Percentiles rank a stretch among this genome's conserved stretches.
Evolutionary conservation across 2,329 filamentous ascomycete species (phyloP).

Genomic region (Dryadomyces quercus-mongolicae): DNA sequence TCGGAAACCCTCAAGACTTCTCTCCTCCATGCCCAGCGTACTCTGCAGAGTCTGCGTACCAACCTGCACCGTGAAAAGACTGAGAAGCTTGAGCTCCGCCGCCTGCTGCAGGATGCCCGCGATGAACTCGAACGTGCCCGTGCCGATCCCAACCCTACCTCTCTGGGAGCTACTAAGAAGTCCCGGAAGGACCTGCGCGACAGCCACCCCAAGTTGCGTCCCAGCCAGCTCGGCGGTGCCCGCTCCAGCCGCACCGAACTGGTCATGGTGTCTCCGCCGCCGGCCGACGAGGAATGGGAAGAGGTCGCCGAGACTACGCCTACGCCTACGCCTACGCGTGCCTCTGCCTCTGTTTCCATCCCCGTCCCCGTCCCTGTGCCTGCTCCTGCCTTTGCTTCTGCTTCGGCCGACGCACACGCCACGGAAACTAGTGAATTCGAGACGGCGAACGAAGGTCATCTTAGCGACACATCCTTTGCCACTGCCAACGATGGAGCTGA

Average conservation of each 20-base stretch:
- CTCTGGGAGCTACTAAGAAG: conserved; percentile 38
- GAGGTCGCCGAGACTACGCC: conserved; percentile 39
- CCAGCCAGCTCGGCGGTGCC: conserved; percentile 63
- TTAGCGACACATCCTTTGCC: conserved; percentile 49
- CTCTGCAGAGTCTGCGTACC: conserved; percentile 90
- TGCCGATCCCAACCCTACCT: conserved; percentile 28
- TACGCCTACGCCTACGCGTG: background rate
- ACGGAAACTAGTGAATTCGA: conserved; percentile 58
- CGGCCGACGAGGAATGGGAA: conserved; percentile 79
- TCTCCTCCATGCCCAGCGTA: conserved; percentile 84
- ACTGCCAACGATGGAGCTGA: conserved; percentile 69
- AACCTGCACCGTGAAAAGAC: conserved; percentile 97
- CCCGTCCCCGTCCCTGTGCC: no score
- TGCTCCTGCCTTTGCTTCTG: background rate
- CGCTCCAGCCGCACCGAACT: conserved; percentile 69
- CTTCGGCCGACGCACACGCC: conserved; percentile 12
- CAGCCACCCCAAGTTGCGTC: conserved; percentile 49
- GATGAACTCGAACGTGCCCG: conserved; percentile 75
- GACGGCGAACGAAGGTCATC: conserved; percentile 59
- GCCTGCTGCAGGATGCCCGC: conserved; percentile 86
- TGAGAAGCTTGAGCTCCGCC: conserved; percentile 89
- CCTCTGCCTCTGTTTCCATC: background rate
- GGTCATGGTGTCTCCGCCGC: conserved; percentile 28
- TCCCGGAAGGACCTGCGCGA: conserved; percentile 55
- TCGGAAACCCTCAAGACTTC: conserved; percentile 92